Evolutionary conservation across 148 eudicot species (phyloP), one percentile per base, ranked within the genome.

Genomic region (Simmondsia chinensis): DNA sequence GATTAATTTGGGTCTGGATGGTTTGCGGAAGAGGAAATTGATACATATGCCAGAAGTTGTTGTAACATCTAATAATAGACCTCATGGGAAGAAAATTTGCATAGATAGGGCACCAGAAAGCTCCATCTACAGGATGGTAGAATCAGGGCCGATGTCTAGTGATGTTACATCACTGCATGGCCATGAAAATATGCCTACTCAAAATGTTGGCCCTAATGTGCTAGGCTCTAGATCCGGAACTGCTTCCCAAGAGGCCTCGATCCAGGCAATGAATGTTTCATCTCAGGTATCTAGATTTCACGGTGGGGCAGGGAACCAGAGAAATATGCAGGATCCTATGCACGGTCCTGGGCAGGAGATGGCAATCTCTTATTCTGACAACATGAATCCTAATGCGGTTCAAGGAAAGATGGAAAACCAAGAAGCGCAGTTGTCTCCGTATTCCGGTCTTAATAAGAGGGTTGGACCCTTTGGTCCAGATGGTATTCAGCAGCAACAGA

Each of bases 391-490:
- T 38, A 19, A 53, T 33, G 52, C 60, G 37, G 54, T 63, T 56
- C 71, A 57, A 55, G 84, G 64, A 43, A 85, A 71, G 68, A 52
- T 79, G 68, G 95, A 82, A 39, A 64, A 57, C 59, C 88, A 74
- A 76, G 95, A 82, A 41, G 88, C 70, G 10, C 80, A 60, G 39
- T 34, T 66, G 42, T 69, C 87, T 43, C 74, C 77, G 18, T 53
- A 69, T 35, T 48, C 72, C n/a, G 33, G 20, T 61, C 28, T 67
- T 57, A 74, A 59, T 57, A 91, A 79, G 66, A 77, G 82, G 64
- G 48, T 61, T 28, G 61, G 61, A 40, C 45, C 72, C 45, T 33
- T 54, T 19, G 72, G 70, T 39, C 57, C 57, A 37, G 84, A 89
- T 63, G 72, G 71, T 12, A 61, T 56, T 48, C 87, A 63, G 23